Evolutionary conservation across 2,329 filamentous ascomycete species (phyloP).

Genomic region (Chalara sp.): DNA sequence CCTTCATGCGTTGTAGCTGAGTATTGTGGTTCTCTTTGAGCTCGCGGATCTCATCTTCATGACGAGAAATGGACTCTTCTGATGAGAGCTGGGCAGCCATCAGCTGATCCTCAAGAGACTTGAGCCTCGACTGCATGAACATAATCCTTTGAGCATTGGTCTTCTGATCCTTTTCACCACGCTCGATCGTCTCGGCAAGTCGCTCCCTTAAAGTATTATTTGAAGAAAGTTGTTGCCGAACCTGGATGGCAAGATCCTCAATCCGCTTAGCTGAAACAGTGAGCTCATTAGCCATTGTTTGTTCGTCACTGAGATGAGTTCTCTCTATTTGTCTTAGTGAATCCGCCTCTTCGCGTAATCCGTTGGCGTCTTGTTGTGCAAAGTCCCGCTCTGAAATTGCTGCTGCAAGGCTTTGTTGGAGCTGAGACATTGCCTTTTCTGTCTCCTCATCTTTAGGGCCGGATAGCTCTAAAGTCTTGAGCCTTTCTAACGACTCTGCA

Average conservation of each 20-base stretch:
- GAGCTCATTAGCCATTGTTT: constrained; percentile 61
- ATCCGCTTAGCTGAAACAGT: constrained; percentile 68
- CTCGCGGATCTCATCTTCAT: constrained; percentile 76
- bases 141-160: constrained; percentile 77
- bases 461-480: constrained; percentile 55
- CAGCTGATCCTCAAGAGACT: constrained; percentile 76
- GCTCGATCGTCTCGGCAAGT: constrained; percentile 70
- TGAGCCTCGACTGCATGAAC: constrained; percentile 73
- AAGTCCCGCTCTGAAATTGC: constrained; percentile 67
- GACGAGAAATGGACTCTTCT: constrained; percentile 73
- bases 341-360: constrained; percentile 56
- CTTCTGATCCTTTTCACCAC: constrained; percentile 79
- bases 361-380: constrained; percentile 57
- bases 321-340: constrained; percentile 50
- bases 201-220: constrained; percentile 72
- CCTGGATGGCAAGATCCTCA: constrained; percentile 71
- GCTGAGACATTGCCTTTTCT: constrained; percentile 52
- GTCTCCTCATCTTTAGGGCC: constrained; percentile 50
- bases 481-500: constrained; percentile 55
- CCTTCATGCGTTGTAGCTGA: constrained; percentile 69
- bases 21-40: constrained; percentile 71
- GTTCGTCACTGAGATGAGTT: constrained; percentile 50
- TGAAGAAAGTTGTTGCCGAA: constrained; percentile 70
- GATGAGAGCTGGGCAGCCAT: constrained; percentile 77
- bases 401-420: constrained; percentile 62